Percentiles rank a stretch among this genome's conserved stretches.
phyloP scores from a whole-genome alignment of 2,329 filamentous ascomycete genomes.

The Penicillium sp. region DNA sequence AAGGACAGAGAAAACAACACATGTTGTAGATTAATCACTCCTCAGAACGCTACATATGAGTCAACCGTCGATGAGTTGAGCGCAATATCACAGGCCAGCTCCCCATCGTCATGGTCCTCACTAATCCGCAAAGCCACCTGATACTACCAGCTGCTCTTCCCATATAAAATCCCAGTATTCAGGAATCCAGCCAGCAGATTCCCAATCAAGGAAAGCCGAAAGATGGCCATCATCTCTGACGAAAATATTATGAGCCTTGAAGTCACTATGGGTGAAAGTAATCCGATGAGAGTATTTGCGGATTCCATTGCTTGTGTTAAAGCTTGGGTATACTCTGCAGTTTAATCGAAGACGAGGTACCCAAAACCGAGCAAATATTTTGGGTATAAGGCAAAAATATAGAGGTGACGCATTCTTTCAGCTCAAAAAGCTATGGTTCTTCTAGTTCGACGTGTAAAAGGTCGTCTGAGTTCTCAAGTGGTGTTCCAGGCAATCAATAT shows the following conservation, averaged over 20 bases:
- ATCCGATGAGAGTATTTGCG: slow-evolving; percentile 5
- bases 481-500: slow-evolving; percentile 40
- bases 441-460: slow-evolving; percentile 29
- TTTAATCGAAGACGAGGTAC: slow-evolving; percentile 30
- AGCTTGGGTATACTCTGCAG: slow-evolving; percentile 27
- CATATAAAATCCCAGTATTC: slow-evolving; percentile 21
- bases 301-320: slow-evolving; percentile 19
- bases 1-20: background rate
- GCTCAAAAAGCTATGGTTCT: slow-evolving; percentile 35
- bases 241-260: slow-evolving; percentile 24
- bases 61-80: slow-evolving; percentile 29
- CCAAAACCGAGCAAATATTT: slow-evolving; percentile 34
- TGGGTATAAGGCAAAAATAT: slow-evolving; percentile 33
- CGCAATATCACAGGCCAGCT: slow-evolving; percentile 27
- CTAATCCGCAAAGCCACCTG: slow-evolving; percentile 28
- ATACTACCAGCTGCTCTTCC: slow-evolving; percentile 26
- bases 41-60: slow-evolving; percentile 26
- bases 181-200: slow-evolving; percentile 12
- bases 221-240: slow-evolving; percentile 19
- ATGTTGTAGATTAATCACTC: background rate
- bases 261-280: slow-evolving; percentile 25
- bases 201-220: slow-evolving; percentile 12
- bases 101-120: slow-evolving; percentile 20
- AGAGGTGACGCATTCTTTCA: slow-evolving; percentile 34
- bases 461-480: slow-evolving; percentile 32